Evolutionary conservation across 345 rosid species (phyloP), one percentile per base, ranked within the genome.

Genomic region (Theobroma cacao): DNA sequence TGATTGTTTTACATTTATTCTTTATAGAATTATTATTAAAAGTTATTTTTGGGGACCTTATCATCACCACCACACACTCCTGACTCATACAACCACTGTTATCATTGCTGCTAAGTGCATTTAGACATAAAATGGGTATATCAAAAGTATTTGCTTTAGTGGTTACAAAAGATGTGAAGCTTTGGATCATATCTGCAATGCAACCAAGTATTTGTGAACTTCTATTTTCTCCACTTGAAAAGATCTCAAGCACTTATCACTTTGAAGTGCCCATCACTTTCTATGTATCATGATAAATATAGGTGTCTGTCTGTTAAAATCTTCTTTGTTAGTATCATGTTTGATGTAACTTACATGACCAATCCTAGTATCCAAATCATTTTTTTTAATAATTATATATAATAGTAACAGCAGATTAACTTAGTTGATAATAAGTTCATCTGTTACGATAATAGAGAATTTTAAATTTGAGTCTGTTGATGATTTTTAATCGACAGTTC

Each of bases 51-150:
- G 31, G 26, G 45, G 13, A 28, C 26, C 3, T 58, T 38, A 26
- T 74, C 66, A 18, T 31, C 65, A 36, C 20, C 65, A 68, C 81
- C 77, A 62, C 77, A 41, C 24, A 60, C 33, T 34, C 33, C 0
- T 65, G 68, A 34, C 56, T 60, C 14, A 75, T 64, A 70, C 45
- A 74, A 76, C 73, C 55, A 48, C 64, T 52, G 43, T 75, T 77
- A 62, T 72, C 43, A 38, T 75, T 59, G 76, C 17, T 15, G 48
- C 24, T 3, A 62, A 41, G 60, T 77, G 87, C 45, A 84, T 75
- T 80, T 84, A 58, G 84, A 73, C 85, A 78, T 47, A 78, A 75
- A 78, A 82, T 74, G 81, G 63, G 70, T 41, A 53, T 67, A 36
- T 72, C 86, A 60, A 55, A 73, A 43, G 59, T 30, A 31, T 41